Conservation (phyloP, 495 filamentous ascomycete genomes). For the Talaromyces thailandensis region DNA sequence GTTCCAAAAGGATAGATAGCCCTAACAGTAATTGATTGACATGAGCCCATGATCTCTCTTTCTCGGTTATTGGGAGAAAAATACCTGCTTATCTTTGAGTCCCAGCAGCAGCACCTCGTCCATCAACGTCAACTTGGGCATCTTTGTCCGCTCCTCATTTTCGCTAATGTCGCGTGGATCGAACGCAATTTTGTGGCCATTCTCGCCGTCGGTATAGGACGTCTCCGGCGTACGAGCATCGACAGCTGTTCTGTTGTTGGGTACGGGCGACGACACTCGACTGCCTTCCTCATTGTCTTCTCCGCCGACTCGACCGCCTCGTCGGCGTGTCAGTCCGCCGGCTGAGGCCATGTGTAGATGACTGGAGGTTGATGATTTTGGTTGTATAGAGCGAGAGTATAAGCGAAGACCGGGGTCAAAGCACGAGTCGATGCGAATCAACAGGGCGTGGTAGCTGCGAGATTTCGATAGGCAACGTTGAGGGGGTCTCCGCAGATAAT, state of each 20-base stretch:
- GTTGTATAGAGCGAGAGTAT: constrained; percentile 81
- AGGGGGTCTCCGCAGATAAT: constrained; percentile 1
- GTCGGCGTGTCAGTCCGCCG: constrained; percentile 66
- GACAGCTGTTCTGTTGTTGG: constrained; percentile 47
- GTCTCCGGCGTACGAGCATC: constrained; percentile 72
- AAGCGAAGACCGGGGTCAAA: not conserved
- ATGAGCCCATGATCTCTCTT: not conserved
- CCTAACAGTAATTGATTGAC: constrained; percentile 39
- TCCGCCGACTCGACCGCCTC: constrained; percentile 52
- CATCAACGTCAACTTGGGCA: constrained; percentile 97
- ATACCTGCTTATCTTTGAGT: constrained; percentile 96
- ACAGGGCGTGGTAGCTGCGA: not conserved
- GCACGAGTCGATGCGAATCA: not conserved
- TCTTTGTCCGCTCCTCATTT: constrained; percentile 91
- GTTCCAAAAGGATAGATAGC: constrained; percentile 99
- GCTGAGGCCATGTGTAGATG: constrained; percentile 49
- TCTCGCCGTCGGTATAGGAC: constrained; percentile 84
- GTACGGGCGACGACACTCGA: constrained; percentile 60
- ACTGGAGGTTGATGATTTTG: constrained; percentile 27
- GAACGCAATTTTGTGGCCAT: constrained; percentile 97
- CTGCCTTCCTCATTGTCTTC: constrained; percentile 52
- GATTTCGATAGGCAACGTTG: not conserved
- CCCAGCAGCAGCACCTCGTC: constrained; percentile 93
- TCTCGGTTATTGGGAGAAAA: constrained; percentile 11
- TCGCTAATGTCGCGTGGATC: constrained; percentile 96